phyloP scores from a whole-genome alignment of 208 protist species.

The Leishmania gerbilli region DNA sequence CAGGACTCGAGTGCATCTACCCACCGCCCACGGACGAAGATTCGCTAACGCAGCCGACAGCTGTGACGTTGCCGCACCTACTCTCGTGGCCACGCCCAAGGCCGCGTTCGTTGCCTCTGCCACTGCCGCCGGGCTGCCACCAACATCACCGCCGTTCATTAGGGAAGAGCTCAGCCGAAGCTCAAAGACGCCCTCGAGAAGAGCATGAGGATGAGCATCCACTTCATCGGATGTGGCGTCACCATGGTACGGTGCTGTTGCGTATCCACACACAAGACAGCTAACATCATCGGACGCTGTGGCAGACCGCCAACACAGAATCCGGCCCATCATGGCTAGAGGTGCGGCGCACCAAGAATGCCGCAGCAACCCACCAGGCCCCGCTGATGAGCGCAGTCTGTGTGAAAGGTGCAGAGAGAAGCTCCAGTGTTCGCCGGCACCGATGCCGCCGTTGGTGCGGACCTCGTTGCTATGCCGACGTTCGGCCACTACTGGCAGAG shows the following conservation, averaged over 20 bases:
- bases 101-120: background rate
- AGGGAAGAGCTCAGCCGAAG: background rate
- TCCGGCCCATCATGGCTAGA: background rate
- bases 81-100: background rate
- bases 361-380: background rate
- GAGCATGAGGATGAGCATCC: background rate
- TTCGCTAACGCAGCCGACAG: background rate
- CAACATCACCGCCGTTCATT: background rate
- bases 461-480: background rate
- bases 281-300: background rate
- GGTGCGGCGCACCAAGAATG: background rate
- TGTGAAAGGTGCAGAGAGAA: constrained; percentile 24
- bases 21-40: background rate
- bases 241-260: background rate
- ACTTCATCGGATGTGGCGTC: background rate
- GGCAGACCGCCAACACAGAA: constrained; percentile 12
- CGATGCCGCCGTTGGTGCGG: background rate
- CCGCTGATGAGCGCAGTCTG: background rate
- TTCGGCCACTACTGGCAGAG: background rate
- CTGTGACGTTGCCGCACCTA: background rate
- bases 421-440: constrained; percentile 8
- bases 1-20: background rate
- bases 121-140: background rate
- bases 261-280: constrained; percentile 13
- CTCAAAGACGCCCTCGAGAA: constrained; percentile 21